A percentile compares a stretch with the other conserved stretches of the same genome.
Conservation (phyloP, 2,329 filamentous ascomycete species). For the Acrodontium crateriforme region DNA sequence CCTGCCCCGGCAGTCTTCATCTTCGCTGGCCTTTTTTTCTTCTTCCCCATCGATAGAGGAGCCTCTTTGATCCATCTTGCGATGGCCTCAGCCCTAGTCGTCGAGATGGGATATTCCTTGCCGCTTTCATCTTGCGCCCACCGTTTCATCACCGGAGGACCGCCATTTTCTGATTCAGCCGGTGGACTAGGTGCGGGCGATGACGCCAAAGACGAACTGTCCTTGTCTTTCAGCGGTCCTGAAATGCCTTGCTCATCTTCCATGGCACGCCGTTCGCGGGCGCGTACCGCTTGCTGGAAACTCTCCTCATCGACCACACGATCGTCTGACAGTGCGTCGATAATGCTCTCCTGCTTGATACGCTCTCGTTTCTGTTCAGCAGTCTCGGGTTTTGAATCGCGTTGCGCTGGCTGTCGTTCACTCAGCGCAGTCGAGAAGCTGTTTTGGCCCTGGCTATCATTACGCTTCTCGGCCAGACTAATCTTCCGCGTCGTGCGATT, state of each 20-base stretch:
- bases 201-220: conserved; percentile 1
- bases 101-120: conserved; percentile 55
- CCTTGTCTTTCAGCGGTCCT: conserved; percentile 20
- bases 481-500: conserved; percentile 22
- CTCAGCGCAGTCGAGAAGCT: background rate
- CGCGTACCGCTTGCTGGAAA: conserved; percentile 49
- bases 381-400: conserved; percentile 24
- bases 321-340: conserved; percentile 55
- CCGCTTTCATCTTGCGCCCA: conserved; percentile 53
- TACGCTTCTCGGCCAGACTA: conserved; percentile 2
- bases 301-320: conserved; percentile 52
- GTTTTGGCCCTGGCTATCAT: conserved; percentile 2
- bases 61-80: conserved; percentile 51
- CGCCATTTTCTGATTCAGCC: background rate
- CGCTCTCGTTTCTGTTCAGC: conserved; percentile 44
- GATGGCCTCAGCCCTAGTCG: conserved; percentile 55
- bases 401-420: conserved; percentile 3
- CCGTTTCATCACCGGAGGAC: conserved; percentile 31
- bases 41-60: conserved; percentile 25
- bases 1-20: conserved; percentile 11
- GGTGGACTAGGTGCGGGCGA: background rate
- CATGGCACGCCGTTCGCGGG: conserved; percentile 42
- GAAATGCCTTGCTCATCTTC: conserved; percentile 39
- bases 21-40: conserved; percentile 21
- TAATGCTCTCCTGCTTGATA: conserved; percentile 50